phyloP scores from a whole-genome alignment of 129 eudicot species.

The Centrapalus pauciflorus region DNA sequence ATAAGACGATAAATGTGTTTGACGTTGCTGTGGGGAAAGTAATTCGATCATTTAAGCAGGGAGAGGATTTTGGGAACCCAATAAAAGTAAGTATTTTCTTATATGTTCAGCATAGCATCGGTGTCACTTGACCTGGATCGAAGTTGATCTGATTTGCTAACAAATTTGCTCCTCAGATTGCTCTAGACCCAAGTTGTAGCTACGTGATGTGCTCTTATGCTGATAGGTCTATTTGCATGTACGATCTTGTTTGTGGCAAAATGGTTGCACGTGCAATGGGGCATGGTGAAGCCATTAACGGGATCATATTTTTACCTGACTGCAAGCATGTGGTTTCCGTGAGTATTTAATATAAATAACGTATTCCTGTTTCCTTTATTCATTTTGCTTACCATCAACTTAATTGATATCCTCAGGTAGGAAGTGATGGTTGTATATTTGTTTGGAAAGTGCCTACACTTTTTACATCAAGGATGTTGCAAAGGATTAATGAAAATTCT shows the following conservation, averaged over 20 bases:
- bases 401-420: conserved; percentile 42
- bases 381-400: conserved; percentile 3
- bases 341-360: conserved; percentile 26
- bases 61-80: conserved; percentile 49
- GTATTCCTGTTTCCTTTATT: neutral
- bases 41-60: conserved; percentile 46
- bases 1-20: conserved; percentile 58
- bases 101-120: neutral
- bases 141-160: conserved; percentile 11
- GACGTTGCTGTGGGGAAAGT: conserved; percentile 45
- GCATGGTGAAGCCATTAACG: conserved; percentile 56
- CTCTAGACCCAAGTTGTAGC: conserved; percentile 64
- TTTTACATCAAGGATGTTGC: conserved; percentile 49
- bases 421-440: conserved; percentile 60
- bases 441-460: conserved; percentile 59
- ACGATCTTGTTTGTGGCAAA: conserved; percentile 54
- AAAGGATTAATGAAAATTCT: conserved; percentile 28
- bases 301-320: conserved; percentile 61
- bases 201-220: conserved; percentile 62
- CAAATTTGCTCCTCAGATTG: conserved; percentile 40
- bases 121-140: conserved; percentile 8
- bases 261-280: conserved; percentile 63
- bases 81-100: conserved; percentile 34
- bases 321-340: conserved; percentile 72
- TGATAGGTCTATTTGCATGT: conserved; percentile 50